Evolutionary conservation across 768 basidiomycete genomes (phyloP).

Genomic region (Termitomyces sp.): DNA sequence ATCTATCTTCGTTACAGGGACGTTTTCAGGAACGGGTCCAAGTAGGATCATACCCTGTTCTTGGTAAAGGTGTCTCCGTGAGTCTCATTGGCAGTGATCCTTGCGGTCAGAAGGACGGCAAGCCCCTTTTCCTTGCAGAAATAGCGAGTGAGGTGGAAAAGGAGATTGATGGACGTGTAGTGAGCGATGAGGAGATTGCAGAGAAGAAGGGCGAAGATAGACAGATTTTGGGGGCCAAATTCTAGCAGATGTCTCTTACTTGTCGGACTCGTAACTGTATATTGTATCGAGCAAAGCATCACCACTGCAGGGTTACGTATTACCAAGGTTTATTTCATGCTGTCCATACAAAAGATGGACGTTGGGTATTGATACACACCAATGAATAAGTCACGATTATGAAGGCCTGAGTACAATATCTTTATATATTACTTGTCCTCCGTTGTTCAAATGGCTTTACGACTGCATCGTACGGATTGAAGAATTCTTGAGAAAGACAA

Average conservation of each 20-base stretch:
- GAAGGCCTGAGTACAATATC: too few species aligned
- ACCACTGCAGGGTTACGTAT: too few species aligned
- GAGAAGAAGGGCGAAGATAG: constrained; percentile 32
- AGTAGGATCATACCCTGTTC: constrained; percentile 72
- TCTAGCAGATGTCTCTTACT: neutral
- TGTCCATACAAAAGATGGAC: neutral
- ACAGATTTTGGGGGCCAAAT: neutral
- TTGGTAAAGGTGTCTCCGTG: constrained; percentile 64
- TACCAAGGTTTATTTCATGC: too few species aligned
- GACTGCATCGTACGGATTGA: too few species aligned
- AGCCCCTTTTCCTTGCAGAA: constrained; percentile 39
- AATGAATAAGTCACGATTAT: neutral
- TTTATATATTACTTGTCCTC: too few species aligned
- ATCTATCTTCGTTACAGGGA: constrained; percentile 70
- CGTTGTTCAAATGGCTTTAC: too few species aligned
- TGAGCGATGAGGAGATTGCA: constrained; percentile 62
- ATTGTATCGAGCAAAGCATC: neutral
- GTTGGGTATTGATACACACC: neutral
- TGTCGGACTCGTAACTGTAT: neutral
- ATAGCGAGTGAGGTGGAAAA: constrained; percentile 59
- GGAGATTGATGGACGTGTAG: constrained; percentile 50
- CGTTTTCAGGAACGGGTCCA: constrained; percentile 73
- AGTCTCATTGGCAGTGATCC: constrained; percentile 56
- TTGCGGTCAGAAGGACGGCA: constrained; percentile 39
- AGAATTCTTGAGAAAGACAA: neutral